Evolutionary conservation across 2,329 filamentous ascomycete species (phyloP), one percentile per base, ranked within the genome.

Genomic region (Claviceps sp.): DNA sequence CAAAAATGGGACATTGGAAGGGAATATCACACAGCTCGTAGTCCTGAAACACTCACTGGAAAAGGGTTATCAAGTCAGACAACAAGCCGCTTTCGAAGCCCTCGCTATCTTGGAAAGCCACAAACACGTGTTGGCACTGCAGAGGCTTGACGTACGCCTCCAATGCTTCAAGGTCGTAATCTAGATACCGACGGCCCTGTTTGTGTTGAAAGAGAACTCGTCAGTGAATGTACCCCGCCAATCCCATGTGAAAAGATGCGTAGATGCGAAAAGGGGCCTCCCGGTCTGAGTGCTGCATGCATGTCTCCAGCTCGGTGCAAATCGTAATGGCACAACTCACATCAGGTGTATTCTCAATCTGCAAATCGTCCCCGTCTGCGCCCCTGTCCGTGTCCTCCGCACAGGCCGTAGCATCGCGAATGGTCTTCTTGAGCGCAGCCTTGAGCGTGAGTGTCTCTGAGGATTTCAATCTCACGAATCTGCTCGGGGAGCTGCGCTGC

Each of bases 51-150:
- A 67, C 75, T 48, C 71, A 85, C 83, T 79, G 77, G 54, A 91
- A 75, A 5, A 90, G 73, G 40, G 75, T 72, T 46, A 91, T 76
- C 38, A 88, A 62, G 53, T 91, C 86, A 1, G 81, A 82, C 13
- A 94, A 69, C n/a, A 93, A 67, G 34, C 71, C 70, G 47, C 79
- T 79, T 59, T 90, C 86, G 61, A 93, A 90, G 0, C 84, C 86
- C 66, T 93, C 88, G 56, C 85, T 88, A 61, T 93, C 87, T 63
- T 89, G 84, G 54, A 93, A 81, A 0, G 84, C 81, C 48, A 94
- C 72, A 50, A 88, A 76, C 9, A 91, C 76, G 58, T 81, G 79
- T 42, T 76, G 67, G 34, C 75, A 75, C 24, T 67, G 64, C 40
- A 76, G 74, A 8, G 72, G 69, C 54, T 72, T 73, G 14, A 82